Base-by-base conservation (phyloP, 495 filamentous ascomycete genomes). In the Umbilicaria muhlenbergii region DNA sequence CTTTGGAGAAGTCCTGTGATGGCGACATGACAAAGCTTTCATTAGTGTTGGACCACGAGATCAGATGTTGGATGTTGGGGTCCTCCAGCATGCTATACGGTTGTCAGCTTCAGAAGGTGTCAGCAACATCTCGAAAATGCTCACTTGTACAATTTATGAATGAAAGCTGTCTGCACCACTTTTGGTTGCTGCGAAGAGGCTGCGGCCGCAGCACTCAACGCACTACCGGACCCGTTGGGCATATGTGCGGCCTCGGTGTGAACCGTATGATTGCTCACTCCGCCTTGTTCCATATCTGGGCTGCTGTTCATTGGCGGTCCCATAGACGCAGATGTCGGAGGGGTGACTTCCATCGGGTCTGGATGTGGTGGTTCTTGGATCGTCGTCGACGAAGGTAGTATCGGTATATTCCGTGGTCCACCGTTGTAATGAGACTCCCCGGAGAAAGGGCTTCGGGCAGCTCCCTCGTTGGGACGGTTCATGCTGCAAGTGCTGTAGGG, bases 11-110 rank as follows among this genome's bases (percentile, higher is more conserved):
- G 56, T 96, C 91, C 49, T 82, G 83, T 10, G 88, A 91, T 28
- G 91, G 91, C 31, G 91, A 91, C 80, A 98, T 94, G 46, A 98
- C 85, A 60, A 98, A 98, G 62, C 91, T 98, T 58, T 98, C 91
- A 39, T 87, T 84, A 35, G 83, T 82, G 43, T 63, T 78, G 4
- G 88, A 93, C 91, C 91, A 98, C 32, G 89, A 89, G 42, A 98
- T 98, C 32, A 98, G 66, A 58, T 95, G 86, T 50, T 89, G 84
- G 51, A 98, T 98, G 50, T 70, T 77, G 21, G 76, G 74, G 59
- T 98, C 91, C 58, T 98, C 91, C 43, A 98, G 69, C 91, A 98
- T 98, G 63, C 89, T 96, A 51, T 49, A 15, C 43, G 19, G 35
- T 18, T 37, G 56, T 74, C 58, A 81, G 69, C 54, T 10, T 24